These are phyloP conservation scores for Plasmodium inui DNA, from an alignment of 169 alveolate species.

Conservation along the genomic window DNA sequence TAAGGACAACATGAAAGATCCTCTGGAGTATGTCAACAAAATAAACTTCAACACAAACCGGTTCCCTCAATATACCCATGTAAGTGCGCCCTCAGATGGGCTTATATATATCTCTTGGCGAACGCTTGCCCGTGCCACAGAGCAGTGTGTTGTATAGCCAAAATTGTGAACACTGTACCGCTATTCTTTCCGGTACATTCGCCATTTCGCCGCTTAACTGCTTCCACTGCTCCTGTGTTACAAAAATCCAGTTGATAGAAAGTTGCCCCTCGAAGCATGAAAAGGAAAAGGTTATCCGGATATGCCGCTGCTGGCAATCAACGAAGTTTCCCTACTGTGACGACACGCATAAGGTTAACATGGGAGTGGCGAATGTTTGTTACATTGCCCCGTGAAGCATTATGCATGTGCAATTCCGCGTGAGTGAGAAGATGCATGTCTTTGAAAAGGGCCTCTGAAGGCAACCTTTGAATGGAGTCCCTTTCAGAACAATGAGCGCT, in stretches of 20 bases:
- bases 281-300: slow-evolving; percentile 79
- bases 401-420: neutral
- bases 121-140: neutral
- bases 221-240: neutral
- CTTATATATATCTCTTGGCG: neutral
- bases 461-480: neutral
- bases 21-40: slow-evolving; percentile 80
- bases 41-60: slow-evolving; percentile 83
- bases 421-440: neutral
- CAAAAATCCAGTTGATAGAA: slow-evolving; percentile 69
- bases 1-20: slow-evolving; percentile 77
- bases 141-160: neutral
- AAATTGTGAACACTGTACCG: neutral
- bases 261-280: slow-evolving; percentile 79
- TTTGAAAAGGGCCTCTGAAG: neutral
- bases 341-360: slow-evolving; percentile 87
- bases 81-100: neutral
- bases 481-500: neutral
- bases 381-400: neutral
- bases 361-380: neutral
- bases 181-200: neutral
- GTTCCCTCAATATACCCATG: slow-evolving; percentile 83
- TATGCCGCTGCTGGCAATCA: slow-evolving; percentile 92
- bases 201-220: neutral
- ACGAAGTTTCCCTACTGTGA: slow-evolving; percentile 89